Conservation (phyloP, 768 basidiomycete species). For the Leccinum arenicola region DNA sequence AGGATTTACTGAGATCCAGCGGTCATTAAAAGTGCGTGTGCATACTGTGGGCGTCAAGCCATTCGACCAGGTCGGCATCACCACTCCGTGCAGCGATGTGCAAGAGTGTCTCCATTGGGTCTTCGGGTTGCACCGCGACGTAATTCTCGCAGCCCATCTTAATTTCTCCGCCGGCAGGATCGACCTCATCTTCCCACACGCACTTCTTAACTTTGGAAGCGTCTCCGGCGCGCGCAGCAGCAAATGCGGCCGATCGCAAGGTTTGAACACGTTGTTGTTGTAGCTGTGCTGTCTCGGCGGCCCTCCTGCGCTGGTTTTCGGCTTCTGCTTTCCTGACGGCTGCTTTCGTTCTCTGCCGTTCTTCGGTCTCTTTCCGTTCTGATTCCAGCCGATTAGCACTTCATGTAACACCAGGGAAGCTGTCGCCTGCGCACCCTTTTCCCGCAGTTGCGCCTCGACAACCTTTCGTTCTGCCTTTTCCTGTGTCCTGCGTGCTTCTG, state of each 20-base stretch:
- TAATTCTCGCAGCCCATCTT: slow-evolving; percentile 54
- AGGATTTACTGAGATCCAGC: slow-evolving; percentile 18
- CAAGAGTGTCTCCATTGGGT: slow-evolving; percentile 64
- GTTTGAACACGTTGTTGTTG: slow-evolving; percentile 51
- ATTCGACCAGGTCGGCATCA: slow-evolving; percentile 56
- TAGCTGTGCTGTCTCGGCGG: slow-evolving; percentile 46
- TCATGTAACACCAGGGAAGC: slow-evolving; percentile 5
- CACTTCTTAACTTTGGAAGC: slow-evolving; percentile 55
- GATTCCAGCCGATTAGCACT: slow-evolving; percentile 12
- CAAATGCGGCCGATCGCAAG: slow-evolving; percentile 60
- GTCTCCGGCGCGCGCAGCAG: slow-evolving; percentile 59
- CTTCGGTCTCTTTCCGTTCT: slow-evolving; percentile 54
- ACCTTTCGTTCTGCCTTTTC: slow-evolving; percentile 51
- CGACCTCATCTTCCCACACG: slow-evolving; percentile 67
- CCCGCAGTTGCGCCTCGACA: slow-evolving; percentile 43
- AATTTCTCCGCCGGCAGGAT: slow-evolving; percentile 70
- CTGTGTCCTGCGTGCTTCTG: slow-evolving; percentile 43
- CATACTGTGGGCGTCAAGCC: slow-evolving; percentile 73
- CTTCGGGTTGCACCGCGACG: slow-evolving; percentile 43
- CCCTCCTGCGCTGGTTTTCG: slow-evolving; percentile 42
- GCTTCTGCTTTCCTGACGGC: slow-evolving; percentile 56
- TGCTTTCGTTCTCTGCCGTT: slow-evolving; percentile 53
- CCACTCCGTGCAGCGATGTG: slow-evolving; percentile 63
- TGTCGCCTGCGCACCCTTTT: slow-evolving; percentile 40
- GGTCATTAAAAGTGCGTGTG: slow-evolving; percentile 25